Evolutionary conservation across 2,329 filamentous ascomycete genomes (phyloP).

Genomic region (Lithohypha guttulata): DNA sequence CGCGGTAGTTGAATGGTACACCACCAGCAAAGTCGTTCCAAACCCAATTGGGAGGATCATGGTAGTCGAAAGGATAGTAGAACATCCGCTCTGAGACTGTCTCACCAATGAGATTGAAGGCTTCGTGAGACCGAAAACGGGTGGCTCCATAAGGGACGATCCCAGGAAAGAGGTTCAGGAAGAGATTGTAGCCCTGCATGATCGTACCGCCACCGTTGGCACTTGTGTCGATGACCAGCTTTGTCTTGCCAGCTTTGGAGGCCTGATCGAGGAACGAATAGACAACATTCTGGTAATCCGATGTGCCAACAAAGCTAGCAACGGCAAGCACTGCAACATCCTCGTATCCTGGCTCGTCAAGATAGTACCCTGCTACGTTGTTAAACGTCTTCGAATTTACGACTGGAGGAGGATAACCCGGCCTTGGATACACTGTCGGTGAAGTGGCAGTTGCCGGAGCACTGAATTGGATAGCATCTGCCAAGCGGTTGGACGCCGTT

Average conservation of each 20-base stretch:
- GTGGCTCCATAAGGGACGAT: constrained; percentile 40
- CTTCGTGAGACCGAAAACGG: constrained; percentile 42
- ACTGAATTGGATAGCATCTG: constrained; percentile 1
- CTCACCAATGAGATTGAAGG: constrained; percentile 33
- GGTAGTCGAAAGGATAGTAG: constrained; percentile 21
- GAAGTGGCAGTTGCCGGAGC: constrained; percentile 7
- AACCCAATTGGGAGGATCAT: constrained; percentile 14
- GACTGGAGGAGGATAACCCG: constrained; percentile 30
- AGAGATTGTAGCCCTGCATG: constrained; percentile 37
- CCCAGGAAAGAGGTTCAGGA: constrained; percentile 44
- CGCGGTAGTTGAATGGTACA: constrained; percentile 6
- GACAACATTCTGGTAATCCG: constrained; percentile 17
- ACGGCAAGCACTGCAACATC: constrained; percentile 40
- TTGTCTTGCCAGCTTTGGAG: constrained; percentile 40
- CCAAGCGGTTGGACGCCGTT: neutral
- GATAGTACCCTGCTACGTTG: constrained; percentile 37
- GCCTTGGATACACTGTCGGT: too few species aligned
- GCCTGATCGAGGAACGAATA: constrained; percentile 37
- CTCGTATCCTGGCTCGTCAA: constrained; percentile 30
- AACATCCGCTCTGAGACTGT: constrained; percentile 2
- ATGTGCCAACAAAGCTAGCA: constrained; percentile 27
- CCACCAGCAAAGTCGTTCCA: constrained; percentile 22
- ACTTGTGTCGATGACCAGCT: constrained; percentile 52
- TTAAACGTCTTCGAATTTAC: constrained; percentile 27
- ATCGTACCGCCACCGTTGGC: constrained; percentile 49